Base-by-base conservation (phyloP, 2,329 filamentous ascomycete species). In the Colletotrichum sp. region DNA sequence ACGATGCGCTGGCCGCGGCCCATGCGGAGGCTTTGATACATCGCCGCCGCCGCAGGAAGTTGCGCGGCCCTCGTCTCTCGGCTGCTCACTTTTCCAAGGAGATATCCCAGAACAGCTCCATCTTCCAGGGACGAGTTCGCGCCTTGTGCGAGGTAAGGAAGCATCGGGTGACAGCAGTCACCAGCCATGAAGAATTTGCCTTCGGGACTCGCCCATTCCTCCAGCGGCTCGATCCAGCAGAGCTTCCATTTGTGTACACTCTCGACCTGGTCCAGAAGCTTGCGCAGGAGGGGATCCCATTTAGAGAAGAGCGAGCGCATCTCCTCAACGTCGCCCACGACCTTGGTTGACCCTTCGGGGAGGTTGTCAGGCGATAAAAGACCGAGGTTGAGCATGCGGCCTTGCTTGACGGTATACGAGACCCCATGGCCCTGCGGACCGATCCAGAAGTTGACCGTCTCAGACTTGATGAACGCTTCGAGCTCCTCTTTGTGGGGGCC, bases 391-490 rank as follows among this genome's bases (percentile, higher is more conserved):
- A 87, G 88, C 52, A 86, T 81, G 30, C 83, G 80, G 24, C 86
- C 86, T 12, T 83, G 85, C 66, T 85, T 83, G 8, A 89, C 80
- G 8, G 87, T 82, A 74, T 90, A 90, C 64, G 85, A 85, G 34
- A 89, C 87, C 7, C 87, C 88, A 78, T 92, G 90, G 16, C 84
- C 83, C 59, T 86, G 82, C 1, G 89, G 90, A 1, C 90, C 89
- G 28, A 91, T 81, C 89, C 90, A 91, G 78, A 90, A 88, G 77
- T 90, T 87, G 4, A 91, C 87, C 39, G 87, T 85, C 3, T 89
- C 88, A 16, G 87, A 83, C 6, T 84, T 80, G 1, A 90, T 85
- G 26, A 89, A 86, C 1, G 83, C 79, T 5, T 79, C 81, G 16
- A 92, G 81, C 52, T 89, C 88, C 1, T 69, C 62, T 28, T 67